Base-by-base conservation (phyloP, 2,329 filamentous ascomycete genomes). In the Apiospora aurea region DNA sequence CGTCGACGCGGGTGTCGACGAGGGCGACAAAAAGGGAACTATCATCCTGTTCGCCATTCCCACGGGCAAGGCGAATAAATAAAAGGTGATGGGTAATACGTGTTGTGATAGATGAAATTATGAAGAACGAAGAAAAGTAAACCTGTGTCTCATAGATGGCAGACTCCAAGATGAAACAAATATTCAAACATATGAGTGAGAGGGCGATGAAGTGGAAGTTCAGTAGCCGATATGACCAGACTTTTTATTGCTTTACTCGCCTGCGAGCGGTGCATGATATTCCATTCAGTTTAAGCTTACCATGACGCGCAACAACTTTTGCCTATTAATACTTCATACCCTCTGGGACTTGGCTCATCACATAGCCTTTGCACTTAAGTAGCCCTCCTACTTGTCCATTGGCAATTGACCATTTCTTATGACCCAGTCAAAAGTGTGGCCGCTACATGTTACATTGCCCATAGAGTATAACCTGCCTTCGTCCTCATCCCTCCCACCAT, bases 1-100 rank as follows among this genome's bases (percentile, higher is more conserved):
- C 70, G 91, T 97, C 38, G 96, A 98, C 83, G 89, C 89, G 83
- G 86, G 85, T 13, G 81, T 89, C 41, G 79, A 85, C 71, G 84
- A 86, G 51, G 87, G 85, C 51, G 85, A 86, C 78, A 87, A 88
- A 69, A 86, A 85, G 81, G 84, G 84, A 38, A 86, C 86, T 73
- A 81, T 89, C 44, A 85, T 90, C 21, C 77, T 90, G 75, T 90
- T 90, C 79, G 83, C 81, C 76, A 89, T 90, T 70, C 88, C 88
- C 8, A 90, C 88, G 6, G 88, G 88, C 70, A 87, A 87, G 82
- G 53, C 53, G 16, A 81, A 81, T 70, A 83, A 85, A 82, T 84
- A 82, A 16, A 41, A n/a, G 26, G 21, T 21, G 11, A 61, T 34
- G 16, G 10, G 29, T 64, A 57, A 53, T 26, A 57, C n/a, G 34